Conservation (phyloP, 306 rosid species). For the Trichosanthes truncata region DNA sequence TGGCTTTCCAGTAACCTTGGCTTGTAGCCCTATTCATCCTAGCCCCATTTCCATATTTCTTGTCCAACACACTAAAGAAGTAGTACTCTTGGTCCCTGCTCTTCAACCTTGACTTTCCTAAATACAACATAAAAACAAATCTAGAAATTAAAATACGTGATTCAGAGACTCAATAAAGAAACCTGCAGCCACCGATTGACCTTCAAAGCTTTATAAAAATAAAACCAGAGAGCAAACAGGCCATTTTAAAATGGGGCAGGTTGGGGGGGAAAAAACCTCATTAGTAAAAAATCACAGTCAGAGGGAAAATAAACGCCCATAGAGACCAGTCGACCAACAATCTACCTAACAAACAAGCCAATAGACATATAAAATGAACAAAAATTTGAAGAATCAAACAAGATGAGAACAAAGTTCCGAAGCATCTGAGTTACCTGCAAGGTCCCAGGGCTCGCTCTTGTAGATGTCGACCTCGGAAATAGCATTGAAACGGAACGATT, state of each 20-base stretch:
- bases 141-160: constrained; percentile 3
- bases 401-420: background rate
- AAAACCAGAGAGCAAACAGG: background rate
- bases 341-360: background rate
- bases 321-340: background rate
- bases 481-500: constrained; percentile 77
- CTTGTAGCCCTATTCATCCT: constrained; percentile 95
- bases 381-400: background rate
- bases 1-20: constrained; percentile 97
- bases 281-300: background rate
- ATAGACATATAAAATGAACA: background rate
- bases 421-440: constrained; percentile 40
- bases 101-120: constrained; percentile 88
- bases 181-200: background rate
- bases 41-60: constrained; percentile 98
- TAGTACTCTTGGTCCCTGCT: constrained; percentile 99
- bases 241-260: background rate
- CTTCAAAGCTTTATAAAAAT: background rate
- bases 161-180: background rate
- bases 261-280: background rate
- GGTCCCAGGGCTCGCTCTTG: constrained; percentile 97
- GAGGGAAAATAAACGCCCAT: background rate
- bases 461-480: constrained; percentile 90
- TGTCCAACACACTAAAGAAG: constrained; percentile 89
- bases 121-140: constrained; percentile 6